These are phyloP conservation scores for Tagetes patula DNA, from an alignment of 129 eudicot genomes.

Conservation along the genomic window DNA sequence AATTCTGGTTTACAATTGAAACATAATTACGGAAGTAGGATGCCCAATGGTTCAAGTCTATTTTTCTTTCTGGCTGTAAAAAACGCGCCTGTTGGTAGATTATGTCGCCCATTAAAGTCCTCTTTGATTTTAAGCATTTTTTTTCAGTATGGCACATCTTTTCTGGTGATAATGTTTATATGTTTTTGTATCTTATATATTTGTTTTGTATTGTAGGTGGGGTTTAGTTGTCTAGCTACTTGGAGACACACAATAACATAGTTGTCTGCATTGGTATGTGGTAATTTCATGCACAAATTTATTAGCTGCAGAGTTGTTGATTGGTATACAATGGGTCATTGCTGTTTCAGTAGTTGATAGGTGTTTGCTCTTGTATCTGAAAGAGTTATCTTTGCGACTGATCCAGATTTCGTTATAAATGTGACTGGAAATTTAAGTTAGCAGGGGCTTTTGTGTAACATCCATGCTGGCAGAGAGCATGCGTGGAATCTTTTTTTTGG, in stretches of 20 bases:
- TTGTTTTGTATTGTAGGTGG: constrained; percentile 36
- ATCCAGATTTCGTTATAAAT: constrained; percentile 19
- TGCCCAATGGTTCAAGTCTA: not conserved
- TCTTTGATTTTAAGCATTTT: not conserved
- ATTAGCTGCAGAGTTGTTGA: not conserved
- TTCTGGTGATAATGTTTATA: not conserved
- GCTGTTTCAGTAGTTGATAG: constrained; percentile 16
- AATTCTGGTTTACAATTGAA: not conserved
- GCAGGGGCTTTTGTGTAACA: constrained; percentile 39
- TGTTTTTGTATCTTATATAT: not conserved
- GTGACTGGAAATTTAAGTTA: constrained; percentile 32
- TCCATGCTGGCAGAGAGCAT: constrained; percentile 98
- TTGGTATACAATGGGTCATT: constrained; percentile 14
- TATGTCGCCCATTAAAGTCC: not conserved
- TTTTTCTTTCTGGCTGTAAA: not conserved
- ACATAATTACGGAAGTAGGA: not conserved
- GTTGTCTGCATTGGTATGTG: constrained; percentile 11
- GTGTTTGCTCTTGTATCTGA: constrained; percentile 8
- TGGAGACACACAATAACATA: constrained; percentile 20
- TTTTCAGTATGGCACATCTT: constrained; percentile 4
- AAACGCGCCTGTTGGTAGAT: not conserved
- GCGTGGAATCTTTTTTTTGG: constrained; percentile 83
- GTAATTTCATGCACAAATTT: not conserved
- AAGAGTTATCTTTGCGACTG: constrained; percentile 14
- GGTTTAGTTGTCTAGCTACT: constrained; percentile 34